Conservation (phyloP, 768 basidiomycete genomes). For the Hericium rajendrae region DNA sequence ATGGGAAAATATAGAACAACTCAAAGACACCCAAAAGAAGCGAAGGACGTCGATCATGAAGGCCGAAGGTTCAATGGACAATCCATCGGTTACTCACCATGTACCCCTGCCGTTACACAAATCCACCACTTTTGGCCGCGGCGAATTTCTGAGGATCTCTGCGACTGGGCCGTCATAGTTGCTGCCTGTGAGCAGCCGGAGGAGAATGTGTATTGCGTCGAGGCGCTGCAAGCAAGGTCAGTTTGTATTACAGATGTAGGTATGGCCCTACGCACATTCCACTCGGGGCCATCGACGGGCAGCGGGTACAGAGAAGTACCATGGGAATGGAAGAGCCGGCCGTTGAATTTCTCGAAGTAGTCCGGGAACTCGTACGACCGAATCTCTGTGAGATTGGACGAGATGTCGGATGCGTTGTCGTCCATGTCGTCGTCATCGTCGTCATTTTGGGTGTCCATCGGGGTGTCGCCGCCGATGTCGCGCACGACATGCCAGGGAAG, state of each 20-base stretch:
- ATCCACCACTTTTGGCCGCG: conserved; percentile 49
- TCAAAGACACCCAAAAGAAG: background rate
- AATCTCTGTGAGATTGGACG: conserved; percentile 34
- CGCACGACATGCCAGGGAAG: no score
- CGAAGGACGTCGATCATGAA: background rate
- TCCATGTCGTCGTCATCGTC: conserved; percentile 13
- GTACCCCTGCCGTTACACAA: conserved; percentile 67
- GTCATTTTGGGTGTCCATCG: background rate
- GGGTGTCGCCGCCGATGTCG: background rate
- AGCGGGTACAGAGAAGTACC: conserved; percentile 55
- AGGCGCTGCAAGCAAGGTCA: conserved; percentile 1
- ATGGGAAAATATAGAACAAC: conserved; percentile 9
- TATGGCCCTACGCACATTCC: conserved; percentile 37
- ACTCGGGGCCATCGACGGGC: conserved; percentile 64
- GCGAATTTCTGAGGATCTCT: conserved; percentile 32
- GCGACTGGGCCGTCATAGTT: conserved; percentile 54
- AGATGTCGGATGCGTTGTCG: conserved; percentile 30
- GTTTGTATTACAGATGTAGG: background rate
- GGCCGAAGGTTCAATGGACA: no score
- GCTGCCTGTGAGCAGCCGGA: conserved; percentile 37
- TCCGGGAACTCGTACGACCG: conserved; percentile 42
- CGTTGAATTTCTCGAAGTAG: conserved; percentile 50
- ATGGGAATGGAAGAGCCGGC: conserved; percentile 63
- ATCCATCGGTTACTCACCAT: conserved; percentile 40
- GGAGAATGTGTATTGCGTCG: conserved; percentile 11